These are phyloP conservation scores for Lichtheimia ornata DNA, from an alignment of 371 early-diverging fungal species.

Conservation along the genomic window DNA sequence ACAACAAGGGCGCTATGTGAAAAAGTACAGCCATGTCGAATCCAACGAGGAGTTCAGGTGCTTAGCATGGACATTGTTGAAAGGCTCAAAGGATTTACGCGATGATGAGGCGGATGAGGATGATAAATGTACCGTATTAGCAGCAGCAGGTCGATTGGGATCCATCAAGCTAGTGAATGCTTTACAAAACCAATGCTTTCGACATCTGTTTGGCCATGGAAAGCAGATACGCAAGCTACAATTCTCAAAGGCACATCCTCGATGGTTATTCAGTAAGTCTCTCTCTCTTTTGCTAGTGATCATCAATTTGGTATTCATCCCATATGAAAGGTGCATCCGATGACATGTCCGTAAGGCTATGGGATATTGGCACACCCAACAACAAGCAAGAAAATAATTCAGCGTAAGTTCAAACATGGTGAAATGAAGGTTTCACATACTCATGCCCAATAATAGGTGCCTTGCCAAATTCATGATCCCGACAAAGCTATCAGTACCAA, in stretches of 20 bases:
- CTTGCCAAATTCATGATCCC: conserved; percentile 38
- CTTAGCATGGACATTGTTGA: conserved; percentile 56
- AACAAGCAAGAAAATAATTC: conserved; percentile 25
- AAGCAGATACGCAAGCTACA: conserved; percentile 40
- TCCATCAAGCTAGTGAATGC: conserved; percentile 62
- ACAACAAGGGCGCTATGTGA: conserved; percentile 43
- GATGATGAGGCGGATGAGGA: conserved; percentile 22
- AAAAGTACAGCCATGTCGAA: conserved; percentile 60
- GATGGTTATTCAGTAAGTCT: conserved; percentile 58
- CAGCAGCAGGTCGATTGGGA: conserved; percentile 47
- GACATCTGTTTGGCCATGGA: conserved; percentile 56
- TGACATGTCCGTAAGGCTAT: conserved; percentile 56
- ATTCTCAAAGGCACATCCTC: conserved; percentile 50
- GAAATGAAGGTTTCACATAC: not conserved
- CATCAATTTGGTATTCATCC: not conserved
- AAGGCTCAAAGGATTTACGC: conserved; percentile 11
- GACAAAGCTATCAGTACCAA: conserved; percentile 20
- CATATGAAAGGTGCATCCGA: conserved; percentile 57
- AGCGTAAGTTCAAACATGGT: conserved; percentile 16
- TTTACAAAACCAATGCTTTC: conserved; percentile 54
- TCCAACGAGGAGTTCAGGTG: conserved; percentile 55
- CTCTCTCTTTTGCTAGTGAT: not conserved
- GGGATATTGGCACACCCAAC: conserved; percentile 59
- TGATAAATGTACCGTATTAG: conserved; percentile 42
- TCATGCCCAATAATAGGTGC: conserved; percentile 20